Conservation (phyloP, 2,329 filamentous ascomycete species). For the Cadophora malorum region DNA sequence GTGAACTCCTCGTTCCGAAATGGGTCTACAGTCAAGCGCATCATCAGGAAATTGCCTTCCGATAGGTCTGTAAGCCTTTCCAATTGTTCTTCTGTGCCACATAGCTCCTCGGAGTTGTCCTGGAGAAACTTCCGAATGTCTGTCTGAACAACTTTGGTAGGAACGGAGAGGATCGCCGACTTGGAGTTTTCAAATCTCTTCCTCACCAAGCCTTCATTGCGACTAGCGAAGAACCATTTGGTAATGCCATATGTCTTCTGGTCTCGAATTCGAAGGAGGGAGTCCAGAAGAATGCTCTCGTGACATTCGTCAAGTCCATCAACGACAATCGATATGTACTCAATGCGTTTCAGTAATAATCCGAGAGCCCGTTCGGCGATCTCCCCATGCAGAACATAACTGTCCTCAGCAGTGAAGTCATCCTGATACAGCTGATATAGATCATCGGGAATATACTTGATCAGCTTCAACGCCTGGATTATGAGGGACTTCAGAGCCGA, state of each 20-base stretch:
- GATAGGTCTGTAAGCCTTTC: constrained; percentile 20
- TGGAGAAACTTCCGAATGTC: constrained; percentile 21
- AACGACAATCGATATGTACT: constrained; percentile 22
- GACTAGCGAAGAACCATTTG: constrained; percentile 27
- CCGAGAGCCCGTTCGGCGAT: constrained; percentile 20
- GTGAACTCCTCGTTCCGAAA: constrained; percentile 24
- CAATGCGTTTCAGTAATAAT: constrained; percentile 21
- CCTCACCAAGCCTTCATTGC: constrained; percentile 21
- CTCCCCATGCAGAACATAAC: constrained; percentile 2
- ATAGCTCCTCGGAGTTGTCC: constrained; percentile 18
- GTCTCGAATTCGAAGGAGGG: constrained; percentile 8
- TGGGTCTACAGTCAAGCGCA: constrained; percentile 21
- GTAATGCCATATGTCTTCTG: constrained; percentile 18
- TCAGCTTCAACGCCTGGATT: constrained; percentile 20
- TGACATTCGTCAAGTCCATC: constrained; percentile 30
- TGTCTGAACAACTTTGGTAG: constrained; percentile 15
- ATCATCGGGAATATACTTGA: constrained; percentile 21
- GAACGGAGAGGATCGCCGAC: constrained; percentile 18
- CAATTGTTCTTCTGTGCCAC: constrained; percentile 21
- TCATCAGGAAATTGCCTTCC: constrained; percentile 28
- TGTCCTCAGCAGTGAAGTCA: constrained; percentile 19
- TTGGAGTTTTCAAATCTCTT: constrained; percentile 21
- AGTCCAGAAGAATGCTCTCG: constrained; percentile 18
- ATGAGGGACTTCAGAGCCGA: constrained; percentile 21
- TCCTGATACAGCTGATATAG: constrained; percentile 23